Evolutionary conservation across 2,329 filamentous ascomycete species (phyloP).

Genomic region (Fusarium zealandicum): DNA sequence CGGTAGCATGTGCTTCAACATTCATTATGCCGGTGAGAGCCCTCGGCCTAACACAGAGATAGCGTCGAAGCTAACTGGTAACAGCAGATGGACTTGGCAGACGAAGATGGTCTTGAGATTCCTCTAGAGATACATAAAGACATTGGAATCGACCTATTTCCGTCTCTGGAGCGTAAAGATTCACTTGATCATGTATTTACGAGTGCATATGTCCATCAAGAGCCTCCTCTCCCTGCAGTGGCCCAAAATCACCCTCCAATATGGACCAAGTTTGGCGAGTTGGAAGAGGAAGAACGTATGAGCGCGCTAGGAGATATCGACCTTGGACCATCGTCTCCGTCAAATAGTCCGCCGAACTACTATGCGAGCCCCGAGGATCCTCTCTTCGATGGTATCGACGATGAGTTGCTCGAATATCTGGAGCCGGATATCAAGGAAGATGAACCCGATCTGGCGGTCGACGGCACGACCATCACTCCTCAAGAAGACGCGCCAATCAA

Average conservation of each 20-base stretch:
- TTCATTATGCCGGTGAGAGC: conserved; percentile 26
- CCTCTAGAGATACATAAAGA: conserved; percentile 5
- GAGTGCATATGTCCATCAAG: conserved; percentile 10
- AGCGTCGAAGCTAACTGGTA: background rate
- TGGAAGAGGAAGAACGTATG: conserved; percentile 11
- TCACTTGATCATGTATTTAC: conserved; percentile 17
- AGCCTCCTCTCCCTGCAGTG: background rate
- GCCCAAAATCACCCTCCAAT: conserved; percentile 8
- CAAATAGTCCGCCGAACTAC: conserved; percentile 3
- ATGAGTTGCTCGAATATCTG: conserved; percentile 4
- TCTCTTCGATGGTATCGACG: conserved; percentile 10
- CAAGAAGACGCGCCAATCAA: background rate
- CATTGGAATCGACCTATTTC: conserved; percentile 5
- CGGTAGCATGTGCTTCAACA: conserved; percentile 11
- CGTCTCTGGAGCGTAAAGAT: background rate
- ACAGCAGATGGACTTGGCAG: conserved; percentile 13
- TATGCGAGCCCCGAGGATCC: background rate
- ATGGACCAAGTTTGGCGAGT: conserved; percentile 32
- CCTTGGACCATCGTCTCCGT: conserved; percentile 12
- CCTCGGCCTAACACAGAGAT: too few species aligned
- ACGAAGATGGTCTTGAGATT: conserved; percentile 10
- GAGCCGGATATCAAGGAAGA: conserved; percentile 3
- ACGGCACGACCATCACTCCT: conserved; percentile 1
- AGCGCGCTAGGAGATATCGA: conserved; percentile 9
- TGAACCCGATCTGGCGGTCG: background rate